Base-by-base conservation (phyloP, 257 asterid genomes). In the Petrea volubilis region DNA sequence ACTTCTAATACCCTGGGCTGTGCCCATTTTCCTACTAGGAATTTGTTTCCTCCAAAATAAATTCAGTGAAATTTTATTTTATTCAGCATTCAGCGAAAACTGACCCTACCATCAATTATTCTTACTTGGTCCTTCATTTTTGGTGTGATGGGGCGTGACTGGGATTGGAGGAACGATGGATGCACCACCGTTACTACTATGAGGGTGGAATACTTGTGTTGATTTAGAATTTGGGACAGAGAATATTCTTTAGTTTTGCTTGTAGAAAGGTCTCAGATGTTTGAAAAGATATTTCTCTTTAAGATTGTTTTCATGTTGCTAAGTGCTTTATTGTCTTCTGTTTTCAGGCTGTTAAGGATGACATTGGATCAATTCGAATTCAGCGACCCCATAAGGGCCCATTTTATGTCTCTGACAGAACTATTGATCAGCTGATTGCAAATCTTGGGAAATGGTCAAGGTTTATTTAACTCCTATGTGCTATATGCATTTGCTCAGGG, bases 401-500 rank as follows among this genome's bases (percentile, higher is more conserved):
- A 13, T 95, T 92, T 85, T 92, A 90, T 75, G 97, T 92, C 64
- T 80, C 98, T 59, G 94, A 84, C 78, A 92, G 90, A 81, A 80
- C 94, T 74, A 83, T 92, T 79, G 97, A 95, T 74, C 97, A 95
- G 86, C 90, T 95, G 81, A 90, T 92, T 74, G 90, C 90, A 51
- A 95, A 90, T 84, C 95, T 91, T 70, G 99, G 99, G 79, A 95
- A 81, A 78, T 95, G 98, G 99, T 92, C 99, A 69, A 95, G 98
- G 99, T 94, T 66, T 58, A 24, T 65, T 38, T 12, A 51, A 43
- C 50, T 43, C 76, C 62, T 65, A 25, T 47, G 43, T 33, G 20
- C 53, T 53, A 53, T 43, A 24, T 24, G 53, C 65, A 73, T 33
- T 41, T 44, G 44, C 77, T 7, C 64, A 14, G 8, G 27, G 27